Percentiles rank a stretch among this genome's conserved stretches.
Evolutionary conservation across 2,329 filamentous ascomycete species (phyloP).

Genomic region (Pestalotiopsis sp.): DNA sequence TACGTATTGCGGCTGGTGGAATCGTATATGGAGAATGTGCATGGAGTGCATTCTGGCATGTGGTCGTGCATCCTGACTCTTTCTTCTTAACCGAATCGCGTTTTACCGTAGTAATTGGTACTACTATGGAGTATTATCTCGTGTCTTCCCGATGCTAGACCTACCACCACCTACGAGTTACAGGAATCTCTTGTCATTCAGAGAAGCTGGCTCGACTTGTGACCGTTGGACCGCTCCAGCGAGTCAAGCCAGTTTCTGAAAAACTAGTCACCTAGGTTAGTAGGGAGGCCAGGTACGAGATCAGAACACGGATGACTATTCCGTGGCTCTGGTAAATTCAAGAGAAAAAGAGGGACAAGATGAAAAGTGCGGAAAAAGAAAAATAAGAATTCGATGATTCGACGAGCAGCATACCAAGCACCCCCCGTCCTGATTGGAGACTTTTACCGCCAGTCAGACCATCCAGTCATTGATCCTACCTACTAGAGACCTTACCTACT

Average conservation of each 20-base stretch:
- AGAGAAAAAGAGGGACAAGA: background rate
- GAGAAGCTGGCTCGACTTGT: background rate
- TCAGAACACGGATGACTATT: background rate
- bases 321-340: background rate
- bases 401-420: background rate
- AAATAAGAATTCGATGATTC: background rate
- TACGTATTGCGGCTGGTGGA: background rate
- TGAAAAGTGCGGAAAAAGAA: background rate
- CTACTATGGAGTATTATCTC: background rate
- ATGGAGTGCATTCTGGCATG: background rate
- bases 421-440: background rate
- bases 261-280: background rate
- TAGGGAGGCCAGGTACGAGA: background rate
- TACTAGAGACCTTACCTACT: background rate
- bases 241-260: background rate
- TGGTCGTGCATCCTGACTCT: background rate
- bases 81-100: background rate
- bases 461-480: background rate
- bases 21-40: background rate
- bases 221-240: background rate
- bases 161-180: background rate
- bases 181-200: background rate
- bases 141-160: background rate
- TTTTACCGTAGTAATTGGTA: background rate
- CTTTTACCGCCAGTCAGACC: background rate